Base-by-base conservation (phyloP, 2,329 filamentous ascomycete species). In the Verticillium longisporum region DNA sequence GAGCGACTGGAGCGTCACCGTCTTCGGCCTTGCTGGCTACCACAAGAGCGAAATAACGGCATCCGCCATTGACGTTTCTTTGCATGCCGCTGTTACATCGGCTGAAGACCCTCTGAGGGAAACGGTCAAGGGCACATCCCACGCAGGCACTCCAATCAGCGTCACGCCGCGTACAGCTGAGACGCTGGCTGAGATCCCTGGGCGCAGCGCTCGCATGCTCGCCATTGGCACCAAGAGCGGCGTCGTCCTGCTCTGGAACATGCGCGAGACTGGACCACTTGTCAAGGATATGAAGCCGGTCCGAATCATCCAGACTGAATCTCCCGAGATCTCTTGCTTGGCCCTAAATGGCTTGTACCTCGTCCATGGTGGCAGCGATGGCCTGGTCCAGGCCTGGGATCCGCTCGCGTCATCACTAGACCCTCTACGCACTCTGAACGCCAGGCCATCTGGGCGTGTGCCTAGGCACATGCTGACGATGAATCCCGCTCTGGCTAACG, bases 311-410 rank as follows among this genome's bases (percentile, higher is more conserved):
- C 87, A 93, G 68, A 98, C 95, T 0, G 92, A 96, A 55, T 98
- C 94, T 0, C 92, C 94, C 0, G 85, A 92, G 70, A 87, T 98
- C 18, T 91, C 92, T 0, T 91, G 88, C 63, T 75, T 99, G 15
- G 95, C 89, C 6, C 73, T 97, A 56, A 92, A 92, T 1, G 90
- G 92, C 1, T 79, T 99, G 15, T 96, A 96, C 70, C 77, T 99
- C 15, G 90, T 98, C 6, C 91, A 97, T 72, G 95, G 95, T 57
- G 95, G 95, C 32, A 97, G 90, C 66, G 95, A 99, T 74, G 94
- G 95, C 1, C 83, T 98, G 3, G 94, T 97, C 4, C 95, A 98
- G 73, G 91, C 92, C 6, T 99, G 95, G 95, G 95, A 99, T 76
- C 91, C 90, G n/a, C 79, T 99, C 56, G 91, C 88, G 1, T 98